Conservation (phyloP, 1,284 basidiomycete species). For the Cryptococcus sp. region DNA sequence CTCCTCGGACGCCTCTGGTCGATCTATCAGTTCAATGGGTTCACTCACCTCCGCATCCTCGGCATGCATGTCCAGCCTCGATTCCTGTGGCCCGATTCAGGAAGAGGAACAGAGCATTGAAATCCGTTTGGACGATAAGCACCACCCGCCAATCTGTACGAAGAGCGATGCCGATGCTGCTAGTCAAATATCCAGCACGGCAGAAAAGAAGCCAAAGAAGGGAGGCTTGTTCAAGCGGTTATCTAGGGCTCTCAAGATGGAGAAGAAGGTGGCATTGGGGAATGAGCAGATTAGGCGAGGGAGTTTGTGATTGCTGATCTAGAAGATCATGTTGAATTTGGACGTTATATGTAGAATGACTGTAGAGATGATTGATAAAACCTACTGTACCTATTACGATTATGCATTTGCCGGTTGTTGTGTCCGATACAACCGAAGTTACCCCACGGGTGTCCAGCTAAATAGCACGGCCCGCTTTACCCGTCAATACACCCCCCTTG, state of each 20-base stretch:
- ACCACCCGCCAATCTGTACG: conserved; percentile 13
- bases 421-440: too few species aligned
- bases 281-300: conserved; percentile 9
- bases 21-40: conserved; percentile 14
- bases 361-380: too few species aligned
- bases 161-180: conserved; percentile 27
- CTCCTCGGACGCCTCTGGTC: conserved; percentile 11
- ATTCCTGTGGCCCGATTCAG: conserved; percentile 14
- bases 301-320: conserved; percentile 16
- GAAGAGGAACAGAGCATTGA: conserved; percentile 13
- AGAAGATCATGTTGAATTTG: too few species aligned
- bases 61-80: conserved; percentile 12
- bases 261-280: conserved; percentile 20
- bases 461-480: background rate
- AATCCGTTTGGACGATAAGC: conserved; percentile 8
- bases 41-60: conserved; percentile 19
- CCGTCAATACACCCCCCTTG: background rate
- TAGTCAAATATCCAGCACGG: conserved; percentile 16
- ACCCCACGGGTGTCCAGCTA: too few species aligned
- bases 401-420: too few species aligned
- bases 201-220: conserved; percentile 11
- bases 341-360: too few species aligned
- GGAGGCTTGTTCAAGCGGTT: conserved; percentile 29
- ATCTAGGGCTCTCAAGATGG: conserved; percentile 20
- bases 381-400: too few species aligned